Evolutionary conservation across 2,329 filamentous ascomycete genomes (phyloP).

Genomic region (Xylaria sp.): DNA sequence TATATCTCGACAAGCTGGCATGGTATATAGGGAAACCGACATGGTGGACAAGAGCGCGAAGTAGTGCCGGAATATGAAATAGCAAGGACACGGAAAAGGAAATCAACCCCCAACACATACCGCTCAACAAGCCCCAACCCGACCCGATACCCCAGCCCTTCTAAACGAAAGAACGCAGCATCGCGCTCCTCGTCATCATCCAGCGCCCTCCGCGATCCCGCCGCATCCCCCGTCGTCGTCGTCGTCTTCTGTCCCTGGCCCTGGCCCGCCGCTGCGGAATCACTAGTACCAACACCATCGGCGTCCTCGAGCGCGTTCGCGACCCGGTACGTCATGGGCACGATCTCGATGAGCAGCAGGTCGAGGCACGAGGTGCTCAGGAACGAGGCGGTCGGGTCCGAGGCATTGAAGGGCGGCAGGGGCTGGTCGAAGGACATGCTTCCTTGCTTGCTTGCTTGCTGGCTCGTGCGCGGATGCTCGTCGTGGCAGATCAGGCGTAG

Average conservation of each 20-base stretch:
- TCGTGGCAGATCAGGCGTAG: no score
- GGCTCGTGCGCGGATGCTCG: no score
- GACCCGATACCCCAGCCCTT: slow-evolving; percentile 85
- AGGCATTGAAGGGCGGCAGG: slow-evolving; percentile 68
- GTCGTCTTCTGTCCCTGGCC: slow-evolving; percentile 3
- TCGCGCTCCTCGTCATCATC: slow-evolving; percentile 85
- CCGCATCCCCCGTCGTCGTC: slow-evolving; percentile 19
- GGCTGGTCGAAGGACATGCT: slow-evolving; percentile 75
- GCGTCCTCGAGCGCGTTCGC: slow-evolving; percentile 69
- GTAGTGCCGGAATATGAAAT: background rate
- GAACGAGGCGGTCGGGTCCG: slow-evolving; percentile 75
- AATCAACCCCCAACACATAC: slow-evolving; percentile 58
- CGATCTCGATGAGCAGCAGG: slow-evolving; percentile 93
- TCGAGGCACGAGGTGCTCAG: slow-evolving; percentile 86
- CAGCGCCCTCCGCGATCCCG: slow-evolving; percentile 41
- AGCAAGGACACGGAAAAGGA: slow-evolving; percentile 6
- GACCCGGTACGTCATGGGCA: slow-evolving; percentile 89
- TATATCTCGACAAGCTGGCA: no score
- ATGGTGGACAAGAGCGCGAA: no score
- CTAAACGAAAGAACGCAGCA: slow-evolving; percentile 81
- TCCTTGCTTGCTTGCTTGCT: slow-evolving; percentile 1
- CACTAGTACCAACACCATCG: slow-evolving; percentile 28
- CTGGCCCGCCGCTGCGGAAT: background rate
- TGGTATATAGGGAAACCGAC: no score
- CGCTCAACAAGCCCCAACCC: slow-evolving; percentile 90